Base-by-base conservation (phyloP, 2,329 filamentous ascomycete genomes). In the Aspergillus fumigatus region DNA sequence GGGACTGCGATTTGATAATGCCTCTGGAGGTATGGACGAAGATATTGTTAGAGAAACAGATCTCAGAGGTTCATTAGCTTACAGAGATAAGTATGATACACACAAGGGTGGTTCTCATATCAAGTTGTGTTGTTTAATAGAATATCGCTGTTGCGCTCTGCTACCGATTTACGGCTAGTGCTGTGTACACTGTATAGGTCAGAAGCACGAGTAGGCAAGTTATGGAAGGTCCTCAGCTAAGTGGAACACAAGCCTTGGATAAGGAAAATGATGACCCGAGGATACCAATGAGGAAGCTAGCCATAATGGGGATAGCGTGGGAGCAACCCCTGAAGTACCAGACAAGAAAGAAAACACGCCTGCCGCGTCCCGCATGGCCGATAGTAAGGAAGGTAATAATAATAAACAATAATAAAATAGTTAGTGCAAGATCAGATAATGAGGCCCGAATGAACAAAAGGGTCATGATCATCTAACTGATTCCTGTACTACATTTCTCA, bases 1-100 rank as follows among this genome's bases (percentile, higher is more conserved):
- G 70, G 68, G 14, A 69, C 70, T 40, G 69, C 70, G 0, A 62
- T 71, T 50, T 74, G 52, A 70, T 48, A 11, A 25, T 32, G 32
- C 32, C 14, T 38, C 14, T 14, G 5, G 32, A 5, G 5, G 7
- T 17, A 38, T 6, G 17, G 17, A 6, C 32, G 32, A 38, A 38
- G 14, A 17, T 38, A 38, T 14, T 17, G 14, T 14, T 38, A 38
- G 32, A 17, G 5, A 38, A 17, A 17, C 32, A 3, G 32, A 38
- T 38, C 17, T 7, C 14, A 38, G 32, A 38, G 32, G 32, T 38
- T 17, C 5, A 5, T 38, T 38, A 38, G 32, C 32, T 38, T 38
- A 7, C 14, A 38, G 32, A 38, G 6, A 7, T 17, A 17, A 17
- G 32, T 7, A 17, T 38, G 32, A 17, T 17, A 17, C 14, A 38